Base-by-base conservation (phyloP, 2,329 filamentous ascomycete species). In the Cadophora sp. region DNA sequence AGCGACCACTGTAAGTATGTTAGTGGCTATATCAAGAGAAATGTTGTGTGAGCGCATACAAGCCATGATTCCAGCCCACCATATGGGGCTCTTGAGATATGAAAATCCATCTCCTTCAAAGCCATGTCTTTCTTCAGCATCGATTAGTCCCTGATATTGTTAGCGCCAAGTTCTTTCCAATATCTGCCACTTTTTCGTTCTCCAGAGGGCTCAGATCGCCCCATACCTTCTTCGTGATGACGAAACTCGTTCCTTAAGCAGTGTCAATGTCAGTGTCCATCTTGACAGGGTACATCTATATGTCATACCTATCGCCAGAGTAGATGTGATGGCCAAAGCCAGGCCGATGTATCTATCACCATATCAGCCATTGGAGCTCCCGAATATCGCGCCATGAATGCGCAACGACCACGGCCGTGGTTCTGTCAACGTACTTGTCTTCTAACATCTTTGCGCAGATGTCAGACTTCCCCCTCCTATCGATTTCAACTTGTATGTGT, bases 81-180 rank as follows among this genome's bases (percentile, higher is more conserved):
- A 99, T 74, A 95, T 85, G n/a, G 95, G 94, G 78, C 92, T 98
- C 78, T 90, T 92, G 66, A 99, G 81, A 80, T 99, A 99, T 77
- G 93, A 90, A 79, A 92, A 99, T 66, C 96, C 96, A 75, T 98
- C 96, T 74, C 96, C 96, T 78, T 97, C 94, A 78, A 98, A 99
- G 58, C 96, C 96, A 82, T 97, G 94, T 75, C 89, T 87, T 80
- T 97, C 91, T 77, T 92, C 93, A 71, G 94, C 93, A 80, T 97
- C 92, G 79, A 94, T 93, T 73, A 99, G 86, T 72, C 95, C 95
- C 91, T 95, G 74, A 73, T 59, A 71, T 36, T 41, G 66, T 75
- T 56, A 76, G 72, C 61, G 58, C 22, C 39, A 36, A 27, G 27
- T 27, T n/a, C 2, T 9, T 62, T 45, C 58, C 6, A 33, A 53